Conservation (phyloP, 208 protist genomes). For the Trypanosoma platydactyli region DNA sequence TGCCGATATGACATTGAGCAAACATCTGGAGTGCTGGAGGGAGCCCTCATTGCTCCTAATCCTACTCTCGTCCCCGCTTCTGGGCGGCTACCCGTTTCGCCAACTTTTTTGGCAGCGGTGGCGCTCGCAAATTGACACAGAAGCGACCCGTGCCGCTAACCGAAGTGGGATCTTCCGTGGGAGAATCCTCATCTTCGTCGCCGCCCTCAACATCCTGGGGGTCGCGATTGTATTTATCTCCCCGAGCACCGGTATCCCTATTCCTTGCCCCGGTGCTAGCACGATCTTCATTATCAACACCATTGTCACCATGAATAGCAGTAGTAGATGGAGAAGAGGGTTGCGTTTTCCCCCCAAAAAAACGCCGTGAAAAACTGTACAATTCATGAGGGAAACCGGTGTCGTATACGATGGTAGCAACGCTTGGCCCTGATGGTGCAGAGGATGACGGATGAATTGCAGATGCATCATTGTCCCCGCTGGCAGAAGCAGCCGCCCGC, state of each 20-base stretch:
- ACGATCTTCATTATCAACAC: background rate
- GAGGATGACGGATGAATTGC: background rate
- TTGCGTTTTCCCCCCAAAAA: constrained; percentile 29
- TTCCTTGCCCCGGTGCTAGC: background rate
- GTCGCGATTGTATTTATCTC: constrained; percentile 22
- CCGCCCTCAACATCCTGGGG: constrained; percentile 4
- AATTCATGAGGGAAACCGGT: constrained; percentile 37
- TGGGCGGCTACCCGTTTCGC: constrained; percentile 22
- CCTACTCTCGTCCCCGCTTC: constrained; percentile 35
- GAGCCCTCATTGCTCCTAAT: background rate
- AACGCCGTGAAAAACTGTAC: constrained; percentile 48
- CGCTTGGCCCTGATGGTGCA: background rate
- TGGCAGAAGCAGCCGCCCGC: constrained; percentile 3
- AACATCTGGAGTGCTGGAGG: too few species aligned
- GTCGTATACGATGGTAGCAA: constrained; percentile 55
- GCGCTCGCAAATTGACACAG: constrained; percentile 49
- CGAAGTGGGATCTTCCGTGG: constrained; percentile 37
- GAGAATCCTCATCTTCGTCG: constrained; percentile 19
- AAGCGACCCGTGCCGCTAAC: constrained; percentile 37
- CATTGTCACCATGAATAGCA: background rate
- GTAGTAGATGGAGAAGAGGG: background rate
- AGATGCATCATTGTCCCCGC: background rate
- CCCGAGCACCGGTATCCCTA: background rate
- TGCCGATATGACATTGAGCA: too few species aligned
- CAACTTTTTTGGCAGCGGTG: constrained; percentile 58